Conservation (phyloP, 1,284 basidiomycete genomes). For the Microbotryum violaceum region DNA sequence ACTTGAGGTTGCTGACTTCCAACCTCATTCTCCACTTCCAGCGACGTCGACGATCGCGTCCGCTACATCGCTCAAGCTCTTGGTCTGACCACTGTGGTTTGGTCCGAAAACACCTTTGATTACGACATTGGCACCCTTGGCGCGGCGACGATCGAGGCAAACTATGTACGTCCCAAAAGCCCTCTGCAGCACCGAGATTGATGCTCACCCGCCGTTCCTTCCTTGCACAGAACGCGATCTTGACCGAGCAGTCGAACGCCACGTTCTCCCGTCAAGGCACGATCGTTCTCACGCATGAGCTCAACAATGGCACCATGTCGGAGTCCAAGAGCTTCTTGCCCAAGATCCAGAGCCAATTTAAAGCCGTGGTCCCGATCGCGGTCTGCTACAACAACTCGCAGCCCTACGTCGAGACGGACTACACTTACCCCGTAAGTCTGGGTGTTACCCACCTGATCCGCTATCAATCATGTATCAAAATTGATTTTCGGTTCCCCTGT, state of each 20-base stretch:
- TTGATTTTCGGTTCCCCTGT: neutral
- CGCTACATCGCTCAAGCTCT: slow-evolving; percentile 47
- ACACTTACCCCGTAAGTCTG: slow-evolving; percentile 23
- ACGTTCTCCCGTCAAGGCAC: slow-evolving; percentile 40
- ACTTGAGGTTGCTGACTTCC: neutral
- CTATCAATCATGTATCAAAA: too few relatives aligned
- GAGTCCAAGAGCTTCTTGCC: slow-evolving; percentile 13
- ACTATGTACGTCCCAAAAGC: slow-evolving; percentile 40
- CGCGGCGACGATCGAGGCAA: slow-evolving; percentile 38
- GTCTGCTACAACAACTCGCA: slow-evolving; percentile 43
- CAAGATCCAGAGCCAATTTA: slow-evolving; percentile 16
- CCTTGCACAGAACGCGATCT: slow-evolving; percentile 32
- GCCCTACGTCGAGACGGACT: slow-evolving; percentile 44
- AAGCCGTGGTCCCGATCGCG: slow-evolving; percentile 36
- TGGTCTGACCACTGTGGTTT: slow-evolving; percentile 47
- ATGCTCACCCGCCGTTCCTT: neutral
- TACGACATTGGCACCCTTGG: slow-evolving; percentile 4
- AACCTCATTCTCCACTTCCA: slow-evolving; percentile 29
- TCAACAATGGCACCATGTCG: slow-evolving; percentile 44
- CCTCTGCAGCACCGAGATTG: neutral
- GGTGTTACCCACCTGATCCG: too few relatives aligned
- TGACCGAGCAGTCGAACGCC: slow-evolving; percentile 41
- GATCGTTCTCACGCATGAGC: slow-evolving; percentile 46
- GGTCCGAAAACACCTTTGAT: slow-evolving; percentile 44
- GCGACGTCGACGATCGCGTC: slow-evolving; percentile 50